A percentile compares a stretch with the other conserved stretches of the same genome.
Evolutionary conservation across 1,139 yeast species (phyloP).

Genomic region (Candida pseudoviswanathii): DNA sequence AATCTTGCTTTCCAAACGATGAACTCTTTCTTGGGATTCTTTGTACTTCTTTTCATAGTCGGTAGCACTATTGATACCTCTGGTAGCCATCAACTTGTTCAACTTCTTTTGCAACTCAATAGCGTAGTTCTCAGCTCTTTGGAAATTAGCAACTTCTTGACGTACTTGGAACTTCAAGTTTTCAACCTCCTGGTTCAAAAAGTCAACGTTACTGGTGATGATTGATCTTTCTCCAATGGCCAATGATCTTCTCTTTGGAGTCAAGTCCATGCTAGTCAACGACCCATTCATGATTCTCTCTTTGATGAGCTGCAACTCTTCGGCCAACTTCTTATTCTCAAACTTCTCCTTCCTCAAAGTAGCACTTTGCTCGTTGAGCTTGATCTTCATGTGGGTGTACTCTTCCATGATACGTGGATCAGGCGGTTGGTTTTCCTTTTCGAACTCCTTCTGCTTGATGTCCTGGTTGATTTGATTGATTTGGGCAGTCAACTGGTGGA

Average conservation of each 20-base stretch:
- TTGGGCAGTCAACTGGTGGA: constrained; percentile 26
- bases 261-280: constrained; percentile 20
- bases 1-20: constrained; percentile 36
- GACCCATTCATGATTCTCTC: constrained; percentile 33
- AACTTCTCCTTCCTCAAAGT: constrained; percentile 52
- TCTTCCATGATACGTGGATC: constrained; percentile 42
- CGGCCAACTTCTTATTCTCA: constrained; percentile 55
- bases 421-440: constrained; percentile 45
- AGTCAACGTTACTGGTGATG: constrained; percentile 22
- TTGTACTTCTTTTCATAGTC: constrained; percentile 42
- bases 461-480: constrained; percentile 24
- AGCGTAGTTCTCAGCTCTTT: constrained; percentile 49
- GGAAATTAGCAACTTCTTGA: constrained; percentile 45
- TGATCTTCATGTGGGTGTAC: constrained; percentile 51
- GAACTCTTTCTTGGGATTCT: constrained; percentile 38
- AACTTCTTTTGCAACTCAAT: constrained; percentile 49
- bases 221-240: constrained; percentile 37
- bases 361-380: constrained; percentile 56
- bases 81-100: constrained; percentile 43
- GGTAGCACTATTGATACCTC: constrained; percentile 34
- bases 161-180: constrained; percentile 37
- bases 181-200: constrained; percentile 37
- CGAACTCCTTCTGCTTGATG: constrained; percentile 23
- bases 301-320: constrained; percentile 60
- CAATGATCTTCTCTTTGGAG: constrained; percentile 33